Percentiles rank a stretch among this genome's conserved stretches.
These are phyloP conservation scores for Arctostaphylos glauca DNA, from an alignment of 148 eudicot genomes.

Conservation along the genomic window DNA sequence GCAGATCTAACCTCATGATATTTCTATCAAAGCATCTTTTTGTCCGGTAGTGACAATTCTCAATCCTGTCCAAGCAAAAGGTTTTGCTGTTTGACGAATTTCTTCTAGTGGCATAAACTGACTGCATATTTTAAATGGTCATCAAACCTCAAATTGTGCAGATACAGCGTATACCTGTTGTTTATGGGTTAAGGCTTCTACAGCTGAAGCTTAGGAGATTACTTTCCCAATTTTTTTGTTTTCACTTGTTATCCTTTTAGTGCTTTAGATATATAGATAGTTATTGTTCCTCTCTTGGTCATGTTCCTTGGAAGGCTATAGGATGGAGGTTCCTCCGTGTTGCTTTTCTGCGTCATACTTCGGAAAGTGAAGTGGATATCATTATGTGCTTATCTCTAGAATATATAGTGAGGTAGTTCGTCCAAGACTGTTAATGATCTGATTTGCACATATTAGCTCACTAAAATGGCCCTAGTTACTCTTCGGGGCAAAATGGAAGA, in stretches of 20 bases:
- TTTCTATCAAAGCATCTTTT: neutral
- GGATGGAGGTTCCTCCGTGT: neutral
- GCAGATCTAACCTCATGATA: neutral
- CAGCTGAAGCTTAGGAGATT: neutral
- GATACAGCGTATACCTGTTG: neutral
- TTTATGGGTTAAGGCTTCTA: no score
- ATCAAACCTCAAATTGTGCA: neutral
- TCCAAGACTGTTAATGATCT: neutral
- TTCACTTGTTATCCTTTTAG: no score
- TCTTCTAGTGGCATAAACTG: neutral
- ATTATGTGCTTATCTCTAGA: neutral
- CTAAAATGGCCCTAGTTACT: neutral
- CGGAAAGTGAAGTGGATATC: neutral
- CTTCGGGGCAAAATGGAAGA: no score
- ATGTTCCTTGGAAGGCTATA: neutral
- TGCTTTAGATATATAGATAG: no score
- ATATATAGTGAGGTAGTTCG: no score
- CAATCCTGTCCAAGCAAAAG: neutral
- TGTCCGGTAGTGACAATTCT: neutral
- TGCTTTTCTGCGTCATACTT: neutral
- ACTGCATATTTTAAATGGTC: neutral
- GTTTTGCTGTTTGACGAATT: neutral
- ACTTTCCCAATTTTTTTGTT: no score
- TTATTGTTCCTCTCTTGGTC: neutral
- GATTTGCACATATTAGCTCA: neutral